Base-by-base conservation (phyloP, 106 monocot species). In the Allium sativum region DNA sequence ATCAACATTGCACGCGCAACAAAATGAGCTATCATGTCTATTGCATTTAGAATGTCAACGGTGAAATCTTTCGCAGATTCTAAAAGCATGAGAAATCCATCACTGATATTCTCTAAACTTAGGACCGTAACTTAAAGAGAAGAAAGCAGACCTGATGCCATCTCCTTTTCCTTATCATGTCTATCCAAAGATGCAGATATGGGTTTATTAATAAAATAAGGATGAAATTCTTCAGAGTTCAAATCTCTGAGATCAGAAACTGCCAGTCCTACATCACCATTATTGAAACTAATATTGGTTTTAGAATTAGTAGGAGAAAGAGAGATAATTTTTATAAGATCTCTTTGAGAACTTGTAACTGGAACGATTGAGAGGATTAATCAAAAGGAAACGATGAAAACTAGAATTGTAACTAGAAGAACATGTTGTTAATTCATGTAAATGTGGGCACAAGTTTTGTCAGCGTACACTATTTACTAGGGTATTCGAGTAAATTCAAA, bases 81-180 rank as follows among this genome's bases (percentile, higher is more conserved):
- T 7, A 93, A 78, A 31, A 93, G 81, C 40, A 83, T 68, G 44
- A 81, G 18, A 67, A 87, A 93, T 15, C 92, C 92, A 51, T 65
- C 68, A 10, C 69, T 84, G 15, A 93, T 84, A 44, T 79, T 72
- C 61, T 74, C 48, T 15, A 81, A 74, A 55, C 67, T 79, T 59
- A 88, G 76, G 54, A 79, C 67, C 67, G 87, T 79, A 8, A 72
- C 76, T 65, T 93, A 93, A 6, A 93, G 56, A 59, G 84, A 70
- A 67, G 92, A 93, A 6, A 93, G 74, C 21, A 93, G 68, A 67
- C 87, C 81, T 9, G 92, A 84, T 42, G 92, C 81, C 87, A 93
- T 93, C 42, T 93, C 92, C 65, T 93, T 93, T 72, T 93, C 84
- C 58, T 84, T 93, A 64, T 93, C 87, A 70, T 84, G 84, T 16